A percentile compares a stretch with the other conserved stretches of the same genome.
phyloP scores from a whole-genome alignment of 768 basidiomycete genomes.

The Mycena amicta region DNA sequence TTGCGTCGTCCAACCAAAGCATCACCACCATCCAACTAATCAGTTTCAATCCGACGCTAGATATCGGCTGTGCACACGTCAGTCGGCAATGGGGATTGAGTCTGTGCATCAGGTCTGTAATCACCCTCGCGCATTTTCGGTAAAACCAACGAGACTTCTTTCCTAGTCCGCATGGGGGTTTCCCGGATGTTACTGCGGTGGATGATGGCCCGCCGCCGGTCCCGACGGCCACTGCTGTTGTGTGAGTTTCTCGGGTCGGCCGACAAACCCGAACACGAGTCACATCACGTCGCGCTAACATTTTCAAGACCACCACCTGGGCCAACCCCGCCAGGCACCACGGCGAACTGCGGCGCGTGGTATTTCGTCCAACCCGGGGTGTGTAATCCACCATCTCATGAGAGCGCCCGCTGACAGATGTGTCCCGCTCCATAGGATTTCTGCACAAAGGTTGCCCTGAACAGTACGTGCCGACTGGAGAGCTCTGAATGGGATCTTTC shows the following conservation, averaged over 20 bases:
- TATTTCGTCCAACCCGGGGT: slow-evolving; percentile 7
- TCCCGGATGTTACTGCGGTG: slow-evolving; percentile 5
- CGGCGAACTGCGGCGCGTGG: slow-evolving; percentile 12
- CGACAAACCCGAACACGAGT: too few species aligned
- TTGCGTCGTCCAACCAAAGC: not conserved
- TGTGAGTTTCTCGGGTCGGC: not conserved
- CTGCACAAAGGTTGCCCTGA: slow-evolving; percentile 8
- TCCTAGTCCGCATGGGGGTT: slow-evolving; percentile 9
- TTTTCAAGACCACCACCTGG: slow-evolving; percentile 3
- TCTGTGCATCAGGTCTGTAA: slow-evolving; percentile 9
- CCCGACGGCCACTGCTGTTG: slow-evolving; percentile 5
- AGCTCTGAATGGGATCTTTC: too few species aligned
- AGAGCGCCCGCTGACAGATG: too few species aligned
- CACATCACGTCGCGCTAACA: not conserved
- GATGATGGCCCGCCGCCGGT: not conserved
- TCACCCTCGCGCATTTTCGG: not conserved
- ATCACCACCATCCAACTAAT: slow-evolving; percentile 8
- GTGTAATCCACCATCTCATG: too few species aligned
- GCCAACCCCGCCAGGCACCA: slow-evolving; percentile 9
- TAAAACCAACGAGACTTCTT: not conserved
- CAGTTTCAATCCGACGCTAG: slow-evolving; percentile 8
- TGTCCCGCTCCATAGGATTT: not conserved
- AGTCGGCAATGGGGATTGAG: not conserved
- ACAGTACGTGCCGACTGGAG: too few species aligned
- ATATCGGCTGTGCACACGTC: not conserved